Conservation (phyloP, 2,329 filamentous ascomycete species). For the Botrytis elliptica region DNA sequence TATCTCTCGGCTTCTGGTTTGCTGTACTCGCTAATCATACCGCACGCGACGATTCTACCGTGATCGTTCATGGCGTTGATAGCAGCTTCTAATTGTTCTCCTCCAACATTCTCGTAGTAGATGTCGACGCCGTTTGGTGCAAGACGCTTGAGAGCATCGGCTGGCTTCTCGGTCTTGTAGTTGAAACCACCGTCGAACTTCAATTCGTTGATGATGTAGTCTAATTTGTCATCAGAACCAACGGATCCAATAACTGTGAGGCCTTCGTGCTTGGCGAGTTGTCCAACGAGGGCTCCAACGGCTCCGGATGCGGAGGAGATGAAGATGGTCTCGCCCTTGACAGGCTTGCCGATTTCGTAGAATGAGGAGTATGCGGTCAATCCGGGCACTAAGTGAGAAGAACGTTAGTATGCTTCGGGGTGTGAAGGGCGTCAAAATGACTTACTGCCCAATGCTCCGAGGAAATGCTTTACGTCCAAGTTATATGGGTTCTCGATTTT, state of each 20-base stretch:
- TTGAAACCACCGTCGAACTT: conserved; percentile 74
- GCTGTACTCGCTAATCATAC: conserved; percentile 71
- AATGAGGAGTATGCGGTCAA: conserved; percentile 73
- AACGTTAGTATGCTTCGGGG: not conserved
- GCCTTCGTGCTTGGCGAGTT: conserved; percentile 74
- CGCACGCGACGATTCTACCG: conserved; percentile 62
- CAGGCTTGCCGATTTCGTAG: conserved; percentile 72
- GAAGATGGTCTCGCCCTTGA: conserved; percentile 77
- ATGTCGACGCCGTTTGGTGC: conserved; percentile 74
- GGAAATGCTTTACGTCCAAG: conserved; percentile 64
- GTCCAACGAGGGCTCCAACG: conserved; percentile 74
- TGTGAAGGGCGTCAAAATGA: not conserved
- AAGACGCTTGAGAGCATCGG: conserved; percentile 62
- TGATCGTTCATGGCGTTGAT: conserved; percentile 60
- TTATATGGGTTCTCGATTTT: conserved; percentile 69
- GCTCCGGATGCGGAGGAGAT: conserved; percentile 72
- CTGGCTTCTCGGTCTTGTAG: conserved; percentile 72
- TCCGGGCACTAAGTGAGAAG: conserved; percentile 55
- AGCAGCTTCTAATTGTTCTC: conserved; percentile 69
- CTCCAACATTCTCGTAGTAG: conserved; percentile 80
- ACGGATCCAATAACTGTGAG: conserved; percentile 72
- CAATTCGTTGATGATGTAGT: conserved; percentile 71
- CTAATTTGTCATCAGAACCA: conserved; percentile 72
- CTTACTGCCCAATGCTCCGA: conserved; percentile 67
- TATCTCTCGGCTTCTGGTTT: conserved; percentile 51